A percentile compares a stretch with the other conserved stretches of the same genome.
Conservation (phyloP, 345 rosid species). For the Citropsis articulata region DNA sequence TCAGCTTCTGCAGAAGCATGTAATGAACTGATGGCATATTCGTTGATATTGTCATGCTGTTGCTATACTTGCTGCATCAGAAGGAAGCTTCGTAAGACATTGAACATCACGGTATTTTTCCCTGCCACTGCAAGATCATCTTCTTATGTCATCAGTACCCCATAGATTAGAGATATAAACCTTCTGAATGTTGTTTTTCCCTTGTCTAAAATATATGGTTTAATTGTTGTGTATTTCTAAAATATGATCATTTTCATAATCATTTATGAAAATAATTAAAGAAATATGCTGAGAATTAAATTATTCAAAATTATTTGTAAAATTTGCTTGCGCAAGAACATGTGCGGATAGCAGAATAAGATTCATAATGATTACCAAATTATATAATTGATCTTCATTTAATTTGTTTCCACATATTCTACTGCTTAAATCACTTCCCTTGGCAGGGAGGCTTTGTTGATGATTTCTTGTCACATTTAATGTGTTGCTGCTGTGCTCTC, state of each 20-base stretch:
- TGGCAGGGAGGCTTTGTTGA: conserved; percentile 86
- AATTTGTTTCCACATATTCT: not conserved
- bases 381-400: conserved; percentile 4
- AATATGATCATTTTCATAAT: not conserved
- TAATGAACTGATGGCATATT: conserved; percentile 89
- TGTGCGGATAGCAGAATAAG: not conserved
- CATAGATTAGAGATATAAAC: not conserved
- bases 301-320: not conserved
- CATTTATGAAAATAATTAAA: not conserved
- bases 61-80: conserved; percentile 96
- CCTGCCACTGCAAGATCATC: conserved; percentile 5
- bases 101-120: conserved; percentile 73
- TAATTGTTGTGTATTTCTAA: not conserved
- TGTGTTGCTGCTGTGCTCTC: conserved; percentile 99
- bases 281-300: not conserved
- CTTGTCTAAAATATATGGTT: not conserved
- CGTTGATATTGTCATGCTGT: conserved; percentile 90
- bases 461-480: conserved; percentile 91
- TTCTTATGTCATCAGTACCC: not conserved
- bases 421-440: not conserved
- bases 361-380: not conserved
- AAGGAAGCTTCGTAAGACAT: conserved; percentile 80
- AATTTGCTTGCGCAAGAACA: not conserved
- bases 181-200: not conserved
- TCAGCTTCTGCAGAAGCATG: conserved; percentile 97